Evolutionary conservation across 805 yeast species (phyloP).

Genomic region (Blastobotrys mokoenaii): DNA sequence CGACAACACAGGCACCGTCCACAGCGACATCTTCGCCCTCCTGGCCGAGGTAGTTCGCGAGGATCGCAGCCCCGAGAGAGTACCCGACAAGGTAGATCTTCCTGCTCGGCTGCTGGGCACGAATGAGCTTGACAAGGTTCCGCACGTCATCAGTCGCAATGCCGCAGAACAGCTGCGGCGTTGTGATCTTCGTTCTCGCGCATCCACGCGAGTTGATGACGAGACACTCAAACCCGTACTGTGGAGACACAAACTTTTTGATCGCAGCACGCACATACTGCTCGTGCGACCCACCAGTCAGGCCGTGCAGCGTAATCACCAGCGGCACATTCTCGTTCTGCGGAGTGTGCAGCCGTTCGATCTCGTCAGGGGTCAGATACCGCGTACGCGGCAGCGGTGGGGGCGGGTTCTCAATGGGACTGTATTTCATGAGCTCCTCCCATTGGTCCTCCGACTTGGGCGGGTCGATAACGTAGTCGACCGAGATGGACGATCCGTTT

Average conservation of each 20-base stretch:
- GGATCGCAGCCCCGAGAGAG: constrained; percentile 68
- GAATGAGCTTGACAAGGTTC: constrained; percentile 43
- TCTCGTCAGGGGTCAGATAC: constrained; percentile 41
- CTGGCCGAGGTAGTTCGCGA: constrained; percentile 66
- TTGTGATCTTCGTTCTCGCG: constrained; percentile 56
- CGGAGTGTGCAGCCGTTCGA: constrained; percentile 21
- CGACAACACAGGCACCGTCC: constrained; percentile 51
- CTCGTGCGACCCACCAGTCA: constrained; percentile 83
- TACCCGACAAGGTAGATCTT: constrained; percentile 64
- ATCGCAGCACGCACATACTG: constrained; percentile 51
- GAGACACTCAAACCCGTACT: constrained; percentile 47
- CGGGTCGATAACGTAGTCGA: constrained; percentile 57
- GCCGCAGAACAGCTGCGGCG: constrained; percentile 64
- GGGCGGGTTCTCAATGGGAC: constrained; percentile 26
- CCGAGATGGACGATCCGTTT: constrained; percentile 57
- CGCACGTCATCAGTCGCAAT: constrained; percentile 65
- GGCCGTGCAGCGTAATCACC: constrained; percentile 62
- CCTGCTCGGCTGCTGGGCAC: constrained; percentile 50
- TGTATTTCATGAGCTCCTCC: constrained; percentile 23
- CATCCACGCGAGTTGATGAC: constrained; percentile 76
- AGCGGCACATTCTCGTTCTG: constrained; percentile 44
- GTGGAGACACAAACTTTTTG: constrained; percentile 15
- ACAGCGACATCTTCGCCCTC: constrained; percentile 38
- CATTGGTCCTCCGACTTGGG: constrained; percentile 27
- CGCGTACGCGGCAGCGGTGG: constrained; percentile 46